Base-by-base conservation (phyloP, 768 basidiomycete species). In the Auricularia heimuer region DNA sequence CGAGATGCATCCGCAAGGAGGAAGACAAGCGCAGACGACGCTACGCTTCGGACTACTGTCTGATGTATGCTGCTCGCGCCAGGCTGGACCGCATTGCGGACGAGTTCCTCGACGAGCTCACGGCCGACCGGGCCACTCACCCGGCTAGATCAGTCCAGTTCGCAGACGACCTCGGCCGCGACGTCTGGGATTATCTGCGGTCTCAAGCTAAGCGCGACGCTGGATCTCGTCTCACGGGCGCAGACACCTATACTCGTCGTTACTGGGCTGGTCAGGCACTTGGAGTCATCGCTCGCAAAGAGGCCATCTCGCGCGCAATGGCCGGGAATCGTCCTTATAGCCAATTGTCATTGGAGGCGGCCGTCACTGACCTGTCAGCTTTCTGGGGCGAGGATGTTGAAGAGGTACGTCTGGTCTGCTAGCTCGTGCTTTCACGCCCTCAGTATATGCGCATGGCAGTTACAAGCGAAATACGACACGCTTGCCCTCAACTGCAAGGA, bases 231-330 rank as follows among this genome's bases (percentile, higher is more conserved):
- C 56, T 60, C 34, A 7, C 2, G 6, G 56, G 56, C 10, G 62
- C 65, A 60, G 69, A 65, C 16, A 67, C 62, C 61, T 64, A 81
- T 29, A 79, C 82, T 6, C 75, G 78, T 18, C 73, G 78, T 21
- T 85, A 77, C 70, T 86, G 85, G 83, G 83, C 84, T 8, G 71
- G 71, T 44, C 73, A 75, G 3, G 68, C 83, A n/a, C 71, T 78
- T 33, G 76, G 78, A 18, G 71, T 77, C 2, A 80, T 85, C 65
- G 72, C 79, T n/a, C 76, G 80, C 58, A 71, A 67, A 37, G 70
- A 76, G 65, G 80, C 82, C 0, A 69, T 83, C 34, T 24, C 45
- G 11, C 39, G 60, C 29, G 54, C 44, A 21, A 18, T 60, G 18
- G 62, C 62, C 51, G 21, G 65, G 47, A 33, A 62, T 6, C 68